These are phyloP conservation scores for Syncephalastrum contaminatum DNA, from an alignment of 371 early-diverging fungal genomes.

Conservation along the genomic window DNA sequence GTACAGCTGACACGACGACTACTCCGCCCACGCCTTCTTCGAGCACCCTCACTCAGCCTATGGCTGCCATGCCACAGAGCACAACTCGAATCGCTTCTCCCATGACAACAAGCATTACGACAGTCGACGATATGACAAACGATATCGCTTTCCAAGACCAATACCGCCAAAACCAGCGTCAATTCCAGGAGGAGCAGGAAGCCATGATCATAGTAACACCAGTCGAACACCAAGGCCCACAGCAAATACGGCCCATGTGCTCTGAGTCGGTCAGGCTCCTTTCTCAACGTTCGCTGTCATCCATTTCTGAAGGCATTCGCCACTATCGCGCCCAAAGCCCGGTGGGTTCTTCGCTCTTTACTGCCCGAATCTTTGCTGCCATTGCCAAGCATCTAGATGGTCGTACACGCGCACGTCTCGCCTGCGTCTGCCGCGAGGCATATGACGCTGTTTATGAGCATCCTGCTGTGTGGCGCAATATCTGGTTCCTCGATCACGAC, in stretches of 20 bases:
- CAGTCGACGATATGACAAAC: no score
- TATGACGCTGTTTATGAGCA: no score
- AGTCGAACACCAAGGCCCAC: slow-evolving; percentile 11
- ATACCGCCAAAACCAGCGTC: no score
- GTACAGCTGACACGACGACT: no score
- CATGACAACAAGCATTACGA: no score
- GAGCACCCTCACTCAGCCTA: no score
- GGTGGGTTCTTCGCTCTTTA: slow-evolving; percentile 8
- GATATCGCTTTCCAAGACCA: no score
- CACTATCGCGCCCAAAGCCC: slow-evolving; percentile 5
- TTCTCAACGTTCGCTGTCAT: slow-evolving; percentile 25
- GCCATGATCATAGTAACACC: slow-evolving; percentile 5
- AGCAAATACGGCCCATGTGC: slow-evolving; percentile 16
- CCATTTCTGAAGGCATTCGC: slow-evolving; percentile 20
- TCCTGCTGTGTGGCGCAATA: slow-evolving; percentile 19
- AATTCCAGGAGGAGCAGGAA: not conserved
- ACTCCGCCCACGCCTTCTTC: no score
- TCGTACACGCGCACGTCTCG: slow-evolving; percentile 21
- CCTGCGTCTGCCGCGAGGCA: slow-evolving; percentile 7
- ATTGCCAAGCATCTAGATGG: slow-evolving; percentile 20
- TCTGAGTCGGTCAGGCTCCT: slow-evolving; percentile 22
- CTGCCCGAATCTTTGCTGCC: slow-evolving; percentile 3
- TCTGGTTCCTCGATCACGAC: slow-evolving; percentile 16
- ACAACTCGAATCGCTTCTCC: no score
- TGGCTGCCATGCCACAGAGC: no score